Evolutionary conservation across 2,329 filamentous ascomycete species (phyloP).

Genomic region (Cryphonectria parasitica): DNA sequence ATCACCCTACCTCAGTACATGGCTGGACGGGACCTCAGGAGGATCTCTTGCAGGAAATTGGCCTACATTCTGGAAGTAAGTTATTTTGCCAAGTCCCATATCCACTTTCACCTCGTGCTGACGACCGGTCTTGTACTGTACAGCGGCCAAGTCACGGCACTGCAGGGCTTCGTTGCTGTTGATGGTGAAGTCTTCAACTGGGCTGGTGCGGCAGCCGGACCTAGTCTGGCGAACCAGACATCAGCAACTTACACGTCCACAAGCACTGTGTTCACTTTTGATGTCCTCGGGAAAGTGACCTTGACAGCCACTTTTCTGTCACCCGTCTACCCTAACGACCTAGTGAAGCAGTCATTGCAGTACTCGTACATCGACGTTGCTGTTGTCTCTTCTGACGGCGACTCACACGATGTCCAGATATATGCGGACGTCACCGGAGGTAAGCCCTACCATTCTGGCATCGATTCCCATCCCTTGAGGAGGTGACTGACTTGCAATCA

Average conservation of each 20-base stretch:
- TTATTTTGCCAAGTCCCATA: slow-evolving; percentile 28
- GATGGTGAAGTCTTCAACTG: slow-evolving; percentile 67
- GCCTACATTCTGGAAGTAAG: slow-evolving; percentile 71
- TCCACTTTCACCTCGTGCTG: background rate
- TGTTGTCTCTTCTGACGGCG: slow-evolving; percentile 65
- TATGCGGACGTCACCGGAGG: slow-evolving; percentile 75
- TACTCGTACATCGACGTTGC: slow-evolving; percentile 72
- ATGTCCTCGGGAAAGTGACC: slow-evolving; percentile 62
- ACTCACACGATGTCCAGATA: slow-evolving; percentile 66
- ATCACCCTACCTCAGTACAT: slow-evolving; percentile 75
- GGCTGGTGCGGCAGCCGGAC: slow-evolving; percentile 63
- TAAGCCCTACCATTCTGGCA: slow-evolving; percentile 39
- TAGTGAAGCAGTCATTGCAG: slow-evolving; percentile 68
- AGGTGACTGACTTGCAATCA: slow-evolving; percentile 20
- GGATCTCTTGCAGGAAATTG: slow-evolving; percentile 71
- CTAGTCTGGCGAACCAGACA: slow-evolving; percentile 60
- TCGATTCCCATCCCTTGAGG: background rate
- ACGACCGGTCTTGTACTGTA: slow-evolving; percentile 29
- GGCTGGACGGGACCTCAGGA: slow-evolving; percentile 66
- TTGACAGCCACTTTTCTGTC: slow-evolving; percentile 74
- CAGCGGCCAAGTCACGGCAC: slow-evolving; percentile 62
- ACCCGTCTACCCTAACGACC: slow-evolving; percentile 68
- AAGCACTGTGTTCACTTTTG: slow-evolving; percentile 69
- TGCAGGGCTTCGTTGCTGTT: slow-evolving; percentile 71
- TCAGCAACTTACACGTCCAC: slow-evolving; percentile 74